A percentile compares a stretch with the other conserved stretches of the same genome.
phyloP scores from a whole-genome alignment of 441 rosid species.

The Gossypium aridum region DNA sequence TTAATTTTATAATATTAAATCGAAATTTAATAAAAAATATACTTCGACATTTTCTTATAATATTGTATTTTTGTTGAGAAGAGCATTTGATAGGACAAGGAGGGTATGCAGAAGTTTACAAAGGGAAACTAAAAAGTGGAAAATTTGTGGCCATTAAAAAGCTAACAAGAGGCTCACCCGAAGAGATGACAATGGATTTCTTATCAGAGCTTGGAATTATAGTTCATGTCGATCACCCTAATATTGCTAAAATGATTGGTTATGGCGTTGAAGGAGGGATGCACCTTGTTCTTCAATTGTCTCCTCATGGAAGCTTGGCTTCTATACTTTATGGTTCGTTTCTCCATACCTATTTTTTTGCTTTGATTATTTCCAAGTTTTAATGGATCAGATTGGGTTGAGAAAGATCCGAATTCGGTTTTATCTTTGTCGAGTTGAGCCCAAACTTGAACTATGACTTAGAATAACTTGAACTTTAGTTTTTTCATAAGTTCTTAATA shows the following conservation, averaged over 20 bases:
- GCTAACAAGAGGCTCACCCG: slow-evolving; percentile 71
- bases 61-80: slow-evolving; percentile 16
- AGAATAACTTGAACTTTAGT: too few species aligned
- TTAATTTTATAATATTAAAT: too few species aligned
- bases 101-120: slow-evolving; percentile 86
- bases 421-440: too few species aligned
- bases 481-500: background rate
- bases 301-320: slow-evolving; percentile 86
- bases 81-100: slow-evolving; percentile 92
- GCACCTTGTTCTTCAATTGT: slow-evolving; percentile 85
- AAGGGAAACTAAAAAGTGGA: slow-evolving; percentile 58
- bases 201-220: slow-evolving; percentile 82
- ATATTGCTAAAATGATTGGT: slow-evolving; percentile 82
- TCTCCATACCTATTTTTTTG: background rate
- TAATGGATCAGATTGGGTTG: too few species aligned
- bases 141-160: slow-evolving; percentile 68
- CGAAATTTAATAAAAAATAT: too few species aligned
- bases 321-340: slow-evolving; percentile 72
- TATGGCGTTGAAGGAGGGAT: slow-evolving; percentile 94
- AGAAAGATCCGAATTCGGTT: too few species aligned
- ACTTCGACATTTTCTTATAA: background rate
- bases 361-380: background rate
- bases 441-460: background rate
- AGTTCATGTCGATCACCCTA: slow-evolving; percentile 88
- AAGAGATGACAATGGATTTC: slow-evolving; percentile 84